Percentiles rank a stretch among this genome's conserved stretches.
Conservation (phyloP, 2,329 filamentous ascomycete genomes). For the Boeremia exigua region DNA sequence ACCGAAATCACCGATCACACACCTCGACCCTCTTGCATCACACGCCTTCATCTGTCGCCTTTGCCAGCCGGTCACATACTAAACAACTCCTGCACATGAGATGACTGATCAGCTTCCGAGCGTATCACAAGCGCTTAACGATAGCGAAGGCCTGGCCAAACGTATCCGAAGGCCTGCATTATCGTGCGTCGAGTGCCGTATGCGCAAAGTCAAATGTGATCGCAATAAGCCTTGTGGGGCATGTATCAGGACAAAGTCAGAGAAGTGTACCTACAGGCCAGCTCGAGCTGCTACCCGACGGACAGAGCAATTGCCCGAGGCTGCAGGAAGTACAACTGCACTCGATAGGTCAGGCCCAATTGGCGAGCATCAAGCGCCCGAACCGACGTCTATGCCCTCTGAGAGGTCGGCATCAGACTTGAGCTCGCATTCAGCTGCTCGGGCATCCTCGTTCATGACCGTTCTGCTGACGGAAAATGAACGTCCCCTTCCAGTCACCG, state of each 20-base stretch:
- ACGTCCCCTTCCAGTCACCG: not conserved
- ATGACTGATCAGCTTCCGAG: slow-evolving; percentile 2
- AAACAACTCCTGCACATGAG: not conserved
- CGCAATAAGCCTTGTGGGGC: slow-evolving; percentile 33
- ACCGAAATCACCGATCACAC: not conserved
- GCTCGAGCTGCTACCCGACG: slow-evolving; percentile 9
- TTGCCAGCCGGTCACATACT: too few relatives aligned
- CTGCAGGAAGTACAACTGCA: not conserved
- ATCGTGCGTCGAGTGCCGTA: slow-evolving; percentile 39
- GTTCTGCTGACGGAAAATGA: slow-evolving; percentile 8
- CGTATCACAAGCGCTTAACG: not conserved
- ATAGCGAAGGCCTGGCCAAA: slow-evolving; percentile 27
- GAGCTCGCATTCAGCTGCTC: not conserved
- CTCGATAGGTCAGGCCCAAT: not conserved
- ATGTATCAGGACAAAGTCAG: slow-evolving; percentile 28
- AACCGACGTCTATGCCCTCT: not conserved
- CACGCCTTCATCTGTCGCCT: too few relatives aligned
- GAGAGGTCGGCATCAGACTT: not conserved
- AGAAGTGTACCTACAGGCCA: slow-evolving; percentile 35
- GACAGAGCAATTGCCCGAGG: slow-evolving; percentile 1
- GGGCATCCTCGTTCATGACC: slow-evolving; percentile 5
- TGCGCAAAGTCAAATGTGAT: slow-evolving; percentile 41
- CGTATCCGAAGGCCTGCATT: slow-evolving; percentile 35
- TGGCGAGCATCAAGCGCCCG: not conserved
- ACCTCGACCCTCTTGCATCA: not conserved